phyloP scores from a whole-genome alignment of 306 rosid genomes.

The cucumber (Cucumis sativus) region Cucumber_9930_V3 NC_026659.2:28024501-28025000 shows the following conservation, averaged over 20 bases:
- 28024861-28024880: not conserved
- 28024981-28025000: not conserved
- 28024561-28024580: not conserved
- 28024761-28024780: conserved; percentile 57
- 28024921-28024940: not conserved
- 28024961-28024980: too few species aligned
- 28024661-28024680: conserved; percentile 13
- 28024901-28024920: not conserved
- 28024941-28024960: not conserved
- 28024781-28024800: conserved; percentile 41
- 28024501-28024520: too few species aligned
- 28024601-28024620: not conserved
- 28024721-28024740: conserved; percentile 74
- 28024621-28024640: not conserved
- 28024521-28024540: not conserved
- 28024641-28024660: not conserved
- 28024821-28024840: conserved; percentile 6
- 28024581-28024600: not conserved
- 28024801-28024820: conserved; percentile 45
- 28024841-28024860: not conserved
- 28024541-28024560: conserved; percentile 1
- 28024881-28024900: not conserved
- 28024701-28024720: conserved; percentile 79
- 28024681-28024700: conserved; percentile 69
- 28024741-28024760: conserved; percentile 59